Evolutionary conservation across 2,329 filamentous ascomycete genomes (phyloP), one percentile per base, ranked within the genome.

Genomic region (Stemphylium lycopersici): DNA sequence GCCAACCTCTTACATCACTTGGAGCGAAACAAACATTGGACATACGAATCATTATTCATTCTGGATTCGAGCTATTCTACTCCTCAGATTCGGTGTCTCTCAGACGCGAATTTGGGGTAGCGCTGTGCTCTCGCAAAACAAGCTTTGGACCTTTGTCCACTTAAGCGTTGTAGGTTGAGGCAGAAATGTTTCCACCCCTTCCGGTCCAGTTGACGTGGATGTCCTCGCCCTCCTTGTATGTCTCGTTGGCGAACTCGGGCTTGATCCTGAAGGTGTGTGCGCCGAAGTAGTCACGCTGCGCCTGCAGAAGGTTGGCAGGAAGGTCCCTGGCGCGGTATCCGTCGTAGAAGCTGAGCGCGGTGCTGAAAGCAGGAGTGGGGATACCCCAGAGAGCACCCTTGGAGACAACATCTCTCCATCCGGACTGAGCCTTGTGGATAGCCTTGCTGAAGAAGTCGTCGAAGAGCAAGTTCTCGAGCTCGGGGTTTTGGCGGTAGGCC

Each of bases 191-290:
- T 75, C 95, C 95, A 76, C 95, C 95, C 78, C 95, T 90, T 72
- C 95, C 95, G 69, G 95, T 99, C 95, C 95, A 99, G 90, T 99
- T 99, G 79, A 98, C 92, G 86, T 99, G 95, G 76, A 93, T 95
- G 79, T 98, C 87, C 82, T 92, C 82, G 78, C 88, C 91, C 69
- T 84, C 86, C 65, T 88, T 89, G 83, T 96, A 96, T 81, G 91
- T 92, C 54, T 83, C 86, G 78, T 73, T 82, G 63, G 79, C 80
- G 65, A 64, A 76, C 69, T 82, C 78, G 39, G 80, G 79, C 79
- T 82, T 82, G 76, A 82, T 77, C 65, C 77, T 75, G 80, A 81
- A 82, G 47, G 80, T 82, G 75, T 82, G 80, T 44, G 80, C 80
- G 67, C 95, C 95, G 76, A 99, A 99, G 90, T 98, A 99, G 80